Base-by-base conservation (phyloP, 345 rosid species). In the Dipteronia sinensis region DNA sequence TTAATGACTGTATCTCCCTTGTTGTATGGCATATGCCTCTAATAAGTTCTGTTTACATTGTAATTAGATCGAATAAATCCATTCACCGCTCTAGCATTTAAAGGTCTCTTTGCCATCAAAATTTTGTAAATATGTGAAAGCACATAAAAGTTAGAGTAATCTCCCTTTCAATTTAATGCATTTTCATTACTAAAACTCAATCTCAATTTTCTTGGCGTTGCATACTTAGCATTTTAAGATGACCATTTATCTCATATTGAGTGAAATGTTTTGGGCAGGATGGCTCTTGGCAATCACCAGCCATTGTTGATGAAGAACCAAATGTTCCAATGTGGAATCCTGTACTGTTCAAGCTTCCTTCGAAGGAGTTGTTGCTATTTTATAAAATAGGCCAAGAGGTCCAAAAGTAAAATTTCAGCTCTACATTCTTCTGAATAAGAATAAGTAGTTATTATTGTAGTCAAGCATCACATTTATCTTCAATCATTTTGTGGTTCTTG, bases 291-390 rank as follows among this genome's bases (percentile, higher is more conserved):
- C 76, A 87, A 22, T 67, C 87, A 19, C 95, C 95, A 0, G 72
- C 88, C 16, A 76, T 89, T 10, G 84, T 58, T 20, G 98, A 95
- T 80, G 91, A 93, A 88, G 81, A 93, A 76, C 85, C 86, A 63
- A 85, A 87, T 80, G 90, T 91, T 78, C 97, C 97, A 27, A 83
- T 92, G 98, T 93, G 94, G 93, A 95, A 92, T 78, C 98, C 98
- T 78, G 95, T 93, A 59, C 85, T 95, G 76, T 93, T 88, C 80
- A 93, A 88, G 73, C 86, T 93, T 83, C 89, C 91, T 40, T 89
- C 98, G 38, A 86, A 87, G 78, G 97, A 92, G 86, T 78, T 93
- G 80, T 83, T 95, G 79, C 74, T 95, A 81, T 93, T 95, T 85
- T 92, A 92, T 83, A 95, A 93, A 90, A 84, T 92, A 6, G 98